Conservation (phyloP, 1,139 yeast genomes). For the Candida sojae region DNA sequence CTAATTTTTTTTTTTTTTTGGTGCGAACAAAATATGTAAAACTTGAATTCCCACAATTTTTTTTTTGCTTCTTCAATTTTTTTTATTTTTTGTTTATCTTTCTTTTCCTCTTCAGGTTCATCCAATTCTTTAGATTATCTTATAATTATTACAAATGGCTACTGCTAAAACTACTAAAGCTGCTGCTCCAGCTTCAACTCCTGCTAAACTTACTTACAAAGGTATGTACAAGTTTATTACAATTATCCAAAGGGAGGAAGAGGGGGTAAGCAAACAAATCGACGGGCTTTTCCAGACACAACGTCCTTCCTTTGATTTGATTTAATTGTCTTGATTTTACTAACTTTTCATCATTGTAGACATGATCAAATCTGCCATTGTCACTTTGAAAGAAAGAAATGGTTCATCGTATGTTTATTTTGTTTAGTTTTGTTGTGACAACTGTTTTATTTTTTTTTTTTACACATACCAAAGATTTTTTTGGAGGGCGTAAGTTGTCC, state of each 20-base stretch:
- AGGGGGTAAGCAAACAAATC: slow-evolving; percentile 4
- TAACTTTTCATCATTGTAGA: slow-evolving; percentile 39
- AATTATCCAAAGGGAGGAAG: neutral
- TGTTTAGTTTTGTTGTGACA: slow-evolving; percentile 3
- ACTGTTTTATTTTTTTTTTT: neutral
- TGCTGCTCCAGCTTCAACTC: slow-evolving; percentile 28
- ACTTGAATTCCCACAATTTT: slow-evolving; percentile 1
- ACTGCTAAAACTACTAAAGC: slow-evolving; percentile 24
- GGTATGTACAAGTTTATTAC: slow-evolving; percentile 36
- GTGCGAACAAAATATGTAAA: neutral
- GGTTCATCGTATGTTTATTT: slow-evolving; percentile 63
- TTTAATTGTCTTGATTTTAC: slow-evolving; percentile 9
- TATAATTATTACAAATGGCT: slow-evolving; percentile 21
- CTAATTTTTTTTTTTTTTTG: slow-evolving; percentile 1
- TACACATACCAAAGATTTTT: slow-evolving; percentile 1
- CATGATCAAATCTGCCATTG: slow-evolving; percentile 74
- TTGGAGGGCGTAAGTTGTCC: neutral
- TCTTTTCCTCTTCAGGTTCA: neutral
- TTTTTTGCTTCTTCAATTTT: neutral
- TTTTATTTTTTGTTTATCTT: neutral
- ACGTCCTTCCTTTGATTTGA: neutral
- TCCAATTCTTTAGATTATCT: neutral
- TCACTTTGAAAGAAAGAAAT: slow-evolving; percentile 73
- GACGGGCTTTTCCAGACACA: neutral
- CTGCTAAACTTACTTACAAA: slow-evolving; percentile 49